Evolutionary conservation across 2,329 filamentous ascomycete genomes (phyloP).

Genomic region (Onygena corvina): DNA sequence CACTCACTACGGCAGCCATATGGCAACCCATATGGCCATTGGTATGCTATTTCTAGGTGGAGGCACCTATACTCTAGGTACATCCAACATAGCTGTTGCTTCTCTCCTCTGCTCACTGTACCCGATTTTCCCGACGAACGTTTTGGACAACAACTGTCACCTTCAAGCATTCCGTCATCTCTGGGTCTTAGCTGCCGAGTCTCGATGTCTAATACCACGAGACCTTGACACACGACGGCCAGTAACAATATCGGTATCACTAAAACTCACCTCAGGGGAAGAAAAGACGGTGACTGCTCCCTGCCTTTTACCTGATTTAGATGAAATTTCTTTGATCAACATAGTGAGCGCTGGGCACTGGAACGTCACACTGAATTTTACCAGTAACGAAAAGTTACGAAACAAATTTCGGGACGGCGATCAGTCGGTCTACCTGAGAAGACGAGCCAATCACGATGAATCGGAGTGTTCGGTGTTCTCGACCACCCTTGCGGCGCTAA

Average conservation of each 20-base stretch:
- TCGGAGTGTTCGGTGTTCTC: slow-evolving; percentile 52
- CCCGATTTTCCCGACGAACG: slow-evolving; percentile 74
- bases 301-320: slow-evolving; percentile 42
- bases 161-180: slow-evolving; percentile 94
- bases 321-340: slow-evolving; percentile 28
- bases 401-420: slow-evolving; percentile 51
- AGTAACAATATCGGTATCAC: slow-evolving; percentile 57
- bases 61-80: slow-evolving; percentile 83
- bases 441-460: slow-evolving; percentile 52
- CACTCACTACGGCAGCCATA: slow-evolving; percentile 82
- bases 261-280: slow-evolving; percentile 44
- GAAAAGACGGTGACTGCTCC: slow-evolving; percentile 37
- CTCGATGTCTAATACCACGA: slow-evolving; percentile 74
- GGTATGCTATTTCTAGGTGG: slow-evolving; percentile 84
- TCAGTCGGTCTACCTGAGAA: slow-evolving; percentile 62
- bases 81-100: slow-evolving; percentile 74
- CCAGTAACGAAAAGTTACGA: slow-evolving; percentile 48
- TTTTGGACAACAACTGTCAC: slow-evolving; percentile 89
- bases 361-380: slow-evolving; percentile 68
- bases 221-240: slow-evolving; percentile 76
- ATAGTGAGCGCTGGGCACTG: slow-evolving; percentile 53
- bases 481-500: slow-evolving; percentile 62
- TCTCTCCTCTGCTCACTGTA: slow-evolving; percentile 85
- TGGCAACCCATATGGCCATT: slow-evolving; percentile 84
- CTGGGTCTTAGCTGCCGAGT: slow-evolving; percentile 87